These are phyloP conservation scores for Russula emetica DNA, from an alignment of 768 basidiomycete species.

Conservation along the genomic window DNA sequence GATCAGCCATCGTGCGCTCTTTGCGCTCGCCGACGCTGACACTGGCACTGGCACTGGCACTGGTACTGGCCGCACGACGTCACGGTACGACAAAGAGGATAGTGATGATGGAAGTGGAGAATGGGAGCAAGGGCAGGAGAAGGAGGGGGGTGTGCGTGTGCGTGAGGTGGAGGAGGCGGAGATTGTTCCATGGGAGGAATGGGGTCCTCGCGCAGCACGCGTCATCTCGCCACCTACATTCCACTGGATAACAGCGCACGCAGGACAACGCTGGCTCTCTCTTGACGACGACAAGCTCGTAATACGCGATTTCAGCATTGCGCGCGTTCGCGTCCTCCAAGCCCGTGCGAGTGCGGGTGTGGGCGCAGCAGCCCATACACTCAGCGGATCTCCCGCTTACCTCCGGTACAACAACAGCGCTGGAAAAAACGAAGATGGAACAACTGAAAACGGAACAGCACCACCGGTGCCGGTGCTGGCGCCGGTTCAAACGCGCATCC, in stretches of 20 bases:
- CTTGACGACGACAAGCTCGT: conserved; percentile 13
- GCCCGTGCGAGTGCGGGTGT: too few relatives aligned
- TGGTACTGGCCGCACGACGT: not conserved
- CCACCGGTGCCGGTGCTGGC: too few relatives aligned
- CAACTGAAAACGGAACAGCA: not conserved
- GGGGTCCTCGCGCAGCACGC: conserved; percentile 14
- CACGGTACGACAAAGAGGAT: not conserved
- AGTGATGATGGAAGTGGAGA: not conserved
- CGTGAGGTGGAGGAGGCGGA: too few relatives aligned
- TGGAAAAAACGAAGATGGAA: not conserved
- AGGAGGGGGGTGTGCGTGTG: too few relatives aligned
- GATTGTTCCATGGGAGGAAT: conserved; percentile 10
- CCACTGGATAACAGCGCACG: conserved; percentile 24
- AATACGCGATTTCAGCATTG: conserved; percentile 17
- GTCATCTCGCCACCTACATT: conserved; percentile 12
- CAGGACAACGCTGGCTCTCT: conserved; percentile 21
- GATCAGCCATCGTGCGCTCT: conserved; percentile 13
- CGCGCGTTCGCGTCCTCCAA: conserved; percentile 8
- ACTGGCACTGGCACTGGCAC: not conserved
- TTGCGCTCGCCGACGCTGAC: too few relatives aligned
- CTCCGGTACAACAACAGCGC: not conserved
- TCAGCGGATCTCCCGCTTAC: too few relatives aligned
- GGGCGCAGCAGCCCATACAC: too few relatives aligned
- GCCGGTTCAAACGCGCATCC: not conserved
- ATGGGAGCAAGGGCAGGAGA: not conserved